Base-by-base conservation (phyloP, 257 asterid genomes). In the Linderniella brevidens region DNA sequence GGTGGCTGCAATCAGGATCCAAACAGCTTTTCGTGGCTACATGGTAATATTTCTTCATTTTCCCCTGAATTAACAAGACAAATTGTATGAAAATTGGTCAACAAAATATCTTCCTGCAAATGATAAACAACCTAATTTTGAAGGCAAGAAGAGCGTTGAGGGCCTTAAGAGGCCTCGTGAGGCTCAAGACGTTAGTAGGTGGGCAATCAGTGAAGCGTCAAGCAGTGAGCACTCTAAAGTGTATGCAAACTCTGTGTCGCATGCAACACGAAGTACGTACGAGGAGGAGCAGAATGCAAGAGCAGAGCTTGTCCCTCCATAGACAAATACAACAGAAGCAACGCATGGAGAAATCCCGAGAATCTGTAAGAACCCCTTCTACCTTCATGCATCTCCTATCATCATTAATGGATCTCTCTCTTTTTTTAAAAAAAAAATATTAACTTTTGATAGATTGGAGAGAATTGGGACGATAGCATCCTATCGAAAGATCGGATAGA, bases 141-240 rank as follows among this genome's bases (percentile, higher is more conserved):
- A 50, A 88, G 98, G 92, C 92, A 29, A 70, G 93, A 74, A 78
- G 92, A 58, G 86, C 82, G 8, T 69, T 76, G 70, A 71, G 73
- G 64, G 94, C 93, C 19, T 41, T 78, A 64, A 74, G 73, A 70
- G 96, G 96, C 46, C 73, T 78, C 46, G 79, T 59, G 61, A 72
- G 98, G 75, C 79, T 88, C 57, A 84, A 72, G 54, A 55, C 75
- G 35, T 29, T 84, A 77, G 47, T 84, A 13, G 76, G 68, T 44
- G 85, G 92, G 54, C 75, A 73, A 52, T 73, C 87, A 19, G 96
- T 73, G 53, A 71, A 76, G 59, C 73, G 82, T 37, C 95, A 88
- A 68, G 79, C 93, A 16, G 55, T 76, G 15, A 59, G 71, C 35
- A 78, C 93, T 42, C 64, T 84, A 46, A 67, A 56, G 58, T 69